Conservation (phyloP, 1,284 basidiomycete genomes). For the Mrakiaceae sp. region DNA sequence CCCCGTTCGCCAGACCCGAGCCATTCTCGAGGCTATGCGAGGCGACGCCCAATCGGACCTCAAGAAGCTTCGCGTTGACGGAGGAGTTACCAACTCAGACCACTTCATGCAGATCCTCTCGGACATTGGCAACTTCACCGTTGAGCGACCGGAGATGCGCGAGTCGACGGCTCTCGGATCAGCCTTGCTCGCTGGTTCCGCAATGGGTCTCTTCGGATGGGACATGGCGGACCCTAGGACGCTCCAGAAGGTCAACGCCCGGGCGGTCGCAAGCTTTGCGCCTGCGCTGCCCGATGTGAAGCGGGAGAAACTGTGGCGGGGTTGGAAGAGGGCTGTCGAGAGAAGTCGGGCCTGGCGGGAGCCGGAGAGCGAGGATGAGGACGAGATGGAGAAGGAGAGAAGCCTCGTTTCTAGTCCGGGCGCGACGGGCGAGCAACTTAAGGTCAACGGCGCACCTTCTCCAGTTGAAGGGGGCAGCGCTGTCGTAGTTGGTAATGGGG, state of each 20-base stretch:
- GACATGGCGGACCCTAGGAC: slow-evolving; percentile 75
- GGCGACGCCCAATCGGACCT: slow-evolving; percentile 62
- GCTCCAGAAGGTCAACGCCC: slow-evolving; percentile 77
- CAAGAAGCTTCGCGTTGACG: slow-evolving; percentile 80
- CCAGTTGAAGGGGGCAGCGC: too few species aligned
- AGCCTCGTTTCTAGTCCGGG: not conserved
- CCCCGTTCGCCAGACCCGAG: slow-evolving; percentile 64
- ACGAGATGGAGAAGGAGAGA: slow-evolving; percentile 12
- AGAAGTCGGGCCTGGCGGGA: slow-evolving; percentile 59
- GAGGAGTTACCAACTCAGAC: slow-evolving; percentile 86
- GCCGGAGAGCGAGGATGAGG: not conserved
- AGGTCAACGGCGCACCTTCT: too few species aligned
- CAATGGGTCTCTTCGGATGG: slow-evolving; percentile 88
- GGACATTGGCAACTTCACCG: slow-evolving; percentile 82
- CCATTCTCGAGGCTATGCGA: slow-evolving; percentile 83
- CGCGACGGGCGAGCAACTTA: too few species aligned
- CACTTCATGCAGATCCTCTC: slow-evolving; percentile 85
- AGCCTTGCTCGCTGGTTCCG: slow-evolving; percentile 85
- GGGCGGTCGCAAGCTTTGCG: slow-evolving; percentile 60
- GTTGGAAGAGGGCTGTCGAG: slow-evolving; percentile 77
- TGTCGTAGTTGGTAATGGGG: too few species aligned
- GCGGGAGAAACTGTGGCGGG: slow-evolving; percentile 52
- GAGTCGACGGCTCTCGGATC: slow-evolving; percentile 98
- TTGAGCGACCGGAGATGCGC: slow-evolving; percentile 88
- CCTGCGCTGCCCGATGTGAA: slow-evolving; percentile 48